Percentiles rank a stretch among this genome's conserved stretches.
Evolutionary conservation across 2,329 filamentous ascomycete genomes (phyloP).

Genomic region (Clonostachys sp.): DNA sequence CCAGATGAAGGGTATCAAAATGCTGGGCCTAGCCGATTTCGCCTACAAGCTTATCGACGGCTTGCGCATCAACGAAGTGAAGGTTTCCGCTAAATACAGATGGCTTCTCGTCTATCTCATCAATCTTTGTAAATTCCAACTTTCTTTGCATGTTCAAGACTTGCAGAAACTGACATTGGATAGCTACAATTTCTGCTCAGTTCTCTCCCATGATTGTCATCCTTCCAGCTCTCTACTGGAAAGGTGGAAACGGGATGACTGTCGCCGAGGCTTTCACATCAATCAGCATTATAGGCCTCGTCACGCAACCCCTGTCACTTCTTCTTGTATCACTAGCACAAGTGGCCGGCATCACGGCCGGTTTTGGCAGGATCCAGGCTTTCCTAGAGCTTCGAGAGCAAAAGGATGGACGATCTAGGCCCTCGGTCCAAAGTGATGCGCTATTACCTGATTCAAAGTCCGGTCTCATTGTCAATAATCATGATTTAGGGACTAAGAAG

Average conservation of each 20-base stretch:
- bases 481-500: background rate
- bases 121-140: slow-evolving; percentile 14
- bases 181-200: slow-evolving; percentile 17
- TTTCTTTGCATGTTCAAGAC: background rate
- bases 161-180: background rate
- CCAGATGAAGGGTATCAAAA: slow-evolving; percentile 37
- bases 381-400: slow-evolving; percentile 20
- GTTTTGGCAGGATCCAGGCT: slow-evolving; percentile 21
- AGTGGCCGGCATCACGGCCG: slow-evolving; percentile 22
- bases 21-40: slow-evolving; percentile 31
- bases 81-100: slow-evolving; percentile 27
- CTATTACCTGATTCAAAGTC: too few relatives aligned
- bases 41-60: slow-evolving; percentile 22
- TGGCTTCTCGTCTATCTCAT: slow-evolving; percentile 24
- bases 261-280: slow-evolving; percentile 27
- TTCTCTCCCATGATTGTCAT: slow-evolving; percentile 24
- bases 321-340: slow-evolving; percentile 24
- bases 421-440: too few relatives aligned
- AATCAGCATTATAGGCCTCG: slow-evolving; percentile 24
- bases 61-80: slow-evolving; percentile 27
- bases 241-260: slow-evolving; percentile 16
- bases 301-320: slow-evolving; percentile 21
- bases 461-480: background rate
- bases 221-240: slow-evolving; percentile 24
- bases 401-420: slow-evolving; percentile 1